Conservation (phyloP, 2,329 filamentous ascomycete genomes). For the Diaporthe longicolla region DNA sequence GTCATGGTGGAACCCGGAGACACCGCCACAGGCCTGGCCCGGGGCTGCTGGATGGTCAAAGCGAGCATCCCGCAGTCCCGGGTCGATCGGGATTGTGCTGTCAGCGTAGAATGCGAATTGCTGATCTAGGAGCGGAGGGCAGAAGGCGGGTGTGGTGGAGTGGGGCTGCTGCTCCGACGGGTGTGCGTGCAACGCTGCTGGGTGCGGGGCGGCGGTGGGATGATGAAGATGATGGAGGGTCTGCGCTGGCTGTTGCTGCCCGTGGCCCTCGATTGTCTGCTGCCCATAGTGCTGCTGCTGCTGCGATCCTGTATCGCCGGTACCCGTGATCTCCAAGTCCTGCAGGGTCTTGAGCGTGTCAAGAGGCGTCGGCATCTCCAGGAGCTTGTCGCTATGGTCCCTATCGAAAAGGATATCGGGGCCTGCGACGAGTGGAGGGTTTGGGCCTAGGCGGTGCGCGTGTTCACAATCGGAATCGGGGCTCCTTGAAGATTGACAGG, state of each 20-base stretch:
- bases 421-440: too few relatives aligned
- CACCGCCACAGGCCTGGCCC: background rate
- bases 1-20: background rate
- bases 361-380: conserved; percentile 10
- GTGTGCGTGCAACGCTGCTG: background rate
- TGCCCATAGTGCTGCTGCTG: background rate
- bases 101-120: background rate
- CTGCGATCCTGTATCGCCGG: background rate
- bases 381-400: too few relatives aligned
- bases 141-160: background rate
- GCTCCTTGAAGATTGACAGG: background rate
- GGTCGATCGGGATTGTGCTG: conserved; percentile 4
- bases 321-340: background rate
- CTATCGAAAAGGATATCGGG: background rate
- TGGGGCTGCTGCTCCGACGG: background rate
- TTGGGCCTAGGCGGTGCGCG: background rate
- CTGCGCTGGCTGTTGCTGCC: background rate
- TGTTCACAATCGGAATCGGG: background rate
- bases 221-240: background rate
- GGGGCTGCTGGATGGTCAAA: background rate
- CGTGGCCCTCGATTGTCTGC: background rate
- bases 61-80: background rate
- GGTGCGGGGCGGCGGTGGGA: background rate
- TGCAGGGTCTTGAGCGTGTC: background rate
- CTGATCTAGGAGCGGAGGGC: background rate